These are phyloP conservation scores for Erigeron philadelphicus DNA, from an alignment of 140 eudicot species.

Conservation along the genomic window DNA sequence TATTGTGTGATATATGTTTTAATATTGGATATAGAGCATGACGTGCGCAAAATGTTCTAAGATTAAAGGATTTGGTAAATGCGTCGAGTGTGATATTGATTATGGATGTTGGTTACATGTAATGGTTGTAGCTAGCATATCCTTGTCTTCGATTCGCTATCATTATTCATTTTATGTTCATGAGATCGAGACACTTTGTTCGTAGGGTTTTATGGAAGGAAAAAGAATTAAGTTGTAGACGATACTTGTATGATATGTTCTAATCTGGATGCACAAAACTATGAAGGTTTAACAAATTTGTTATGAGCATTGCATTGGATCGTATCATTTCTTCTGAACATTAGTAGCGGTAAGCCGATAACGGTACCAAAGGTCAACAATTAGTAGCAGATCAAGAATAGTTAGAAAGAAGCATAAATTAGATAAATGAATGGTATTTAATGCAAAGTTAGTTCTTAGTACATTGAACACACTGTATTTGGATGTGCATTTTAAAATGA, in stretches of 20 bases:
- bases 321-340: not conserved
- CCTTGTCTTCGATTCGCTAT: not conserved
- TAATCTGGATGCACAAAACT: not conserved
- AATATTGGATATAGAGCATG: no score
- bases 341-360: not conserved
- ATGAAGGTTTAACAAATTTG: not conserved
- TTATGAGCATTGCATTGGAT: no score
- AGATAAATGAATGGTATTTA: slow-evolving; percentile 9
- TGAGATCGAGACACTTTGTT: not conserved
- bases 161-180: not conserved
- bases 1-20: no score
- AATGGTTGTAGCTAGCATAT: not conserved
- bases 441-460: not conserved
- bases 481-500: not conserved
- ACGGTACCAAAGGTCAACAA: not conserved
- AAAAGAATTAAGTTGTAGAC: not conserved
- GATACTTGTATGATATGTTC: not conserved
- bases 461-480: not conserved
- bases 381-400: slow-evolving; percentile 9
- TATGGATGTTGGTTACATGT: not conserved
- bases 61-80: no score
- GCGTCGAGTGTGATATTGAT: no score
- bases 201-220: not conserved
- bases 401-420: not conserved
- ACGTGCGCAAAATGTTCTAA: no score